Conservation (phyloP, 2,329 filamentous ascomycete species). For the Teratosphaeria destructans region DNA sequence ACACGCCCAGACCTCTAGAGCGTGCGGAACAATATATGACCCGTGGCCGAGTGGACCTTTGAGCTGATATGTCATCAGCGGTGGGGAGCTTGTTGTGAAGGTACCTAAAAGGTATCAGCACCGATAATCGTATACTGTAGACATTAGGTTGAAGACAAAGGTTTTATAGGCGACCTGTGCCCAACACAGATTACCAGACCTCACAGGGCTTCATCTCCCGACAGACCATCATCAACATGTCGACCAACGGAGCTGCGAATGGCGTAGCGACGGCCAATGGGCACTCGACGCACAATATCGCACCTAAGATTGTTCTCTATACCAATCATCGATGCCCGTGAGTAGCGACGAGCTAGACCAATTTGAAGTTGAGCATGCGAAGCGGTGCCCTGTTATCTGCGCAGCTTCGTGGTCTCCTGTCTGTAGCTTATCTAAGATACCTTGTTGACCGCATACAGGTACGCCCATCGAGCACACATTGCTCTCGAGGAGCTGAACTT, state of each 20-base stretch:
- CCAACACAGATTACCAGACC: not conserved
- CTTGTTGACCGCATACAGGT: conserved; percentile 22
- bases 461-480: conserved; percentile 56
- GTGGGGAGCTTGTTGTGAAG: not conserved
- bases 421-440: not conserved
- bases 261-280: conserved; percentile 5
- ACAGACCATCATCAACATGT: conserved; percentile 1
- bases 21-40: not conserved
- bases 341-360: not conserved
- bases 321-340: conserved; percentile 57
- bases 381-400: too few relatives aligned
- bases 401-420: too few relatives aligned
- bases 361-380: too few relatives aligned
- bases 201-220: not conserved
- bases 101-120: not conserved
- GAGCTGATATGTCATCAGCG: not conserved
- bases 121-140: not conserved
- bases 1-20: not conserved
- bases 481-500: conserved; percentile 22
- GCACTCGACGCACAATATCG: conserved; percentile 4
- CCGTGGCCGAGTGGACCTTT: not conserved
- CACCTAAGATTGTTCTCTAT: conserved; percentile 34
- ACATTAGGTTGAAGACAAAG: not conserved
- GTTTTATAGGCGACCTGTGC: not conserved
- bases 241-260: conserved; percentile 3